A percentile compares a stretch with the other conserved stretches of the same genome.
phyloP scores from a whole-genome alignment of 2,329 filamentous ascomycete species.

The Colletotrichum liaoningense region DNA sequence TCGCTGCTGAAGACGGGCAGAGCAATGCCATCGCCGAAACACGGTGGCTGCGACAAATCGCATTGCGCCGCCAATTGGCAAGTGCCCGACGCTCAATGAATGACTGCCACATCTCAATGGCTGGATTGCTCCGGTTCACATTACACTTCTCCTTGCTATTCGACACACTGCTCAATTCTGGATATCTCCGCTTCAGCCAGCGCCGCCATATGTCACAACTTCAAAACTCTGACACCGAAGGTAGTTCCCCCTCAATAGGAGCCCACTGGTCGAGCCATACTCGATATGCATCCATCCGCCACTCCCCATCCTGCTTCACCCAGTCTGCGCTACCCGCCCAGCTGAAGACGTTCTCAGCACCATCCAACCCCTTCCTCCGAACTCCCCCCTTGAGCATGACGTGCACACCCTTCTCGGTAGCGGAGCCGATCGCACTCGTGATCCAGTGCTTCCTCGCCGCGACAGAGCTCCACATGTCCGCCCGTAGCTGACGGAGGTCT shows the following conservation, averaged over 20 bases:
- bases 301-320: slow-evolving; percentile 26
- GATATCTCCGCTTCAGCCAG: background rate
- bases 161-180: background rate
- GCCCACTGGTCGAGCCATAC: slow-evolving; percentile 34
- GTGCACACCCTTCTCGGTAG: slow-evolving; percentile 23
- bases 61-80: slow-evolving; percentile 3
- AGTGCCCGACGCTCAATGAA: background rate
- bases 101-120: background rate
- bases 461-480: slow-evolving; percentile 30
- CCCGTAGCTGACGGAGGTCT: slow-evolving; percentile 29
- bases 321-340: slow-evolving; percentile 37
- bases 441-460: slow-evolving; percentile 34
- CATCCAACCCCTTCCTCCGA: slow-evolving; percentile 25
- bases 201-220: background rate
- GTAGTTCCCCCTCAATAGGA: slow-evolving; percentile 24
- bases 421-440: slow-evolving; percentile 30
- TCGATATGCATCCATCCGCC: slow-evolving; percentile 34
- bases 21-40: slow-evolving; percentile 20
- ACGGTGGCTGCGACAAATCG: slow-evolving; percentile 9
- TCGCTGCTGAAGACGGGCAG: background rate
- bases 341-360: slow-evolving; percentile 16
- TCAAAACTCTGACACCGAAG: slow-evolving; percentile 23
- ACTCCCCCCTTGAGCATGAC: slow-evolving; percentile 34
- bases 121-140: background rate
- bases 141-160: background rate